These are phyloP conservation scores for Vitis riparia DNA, from an alignment of 164 flowering plant genomes.

Conservation along the genomic window DNA sequence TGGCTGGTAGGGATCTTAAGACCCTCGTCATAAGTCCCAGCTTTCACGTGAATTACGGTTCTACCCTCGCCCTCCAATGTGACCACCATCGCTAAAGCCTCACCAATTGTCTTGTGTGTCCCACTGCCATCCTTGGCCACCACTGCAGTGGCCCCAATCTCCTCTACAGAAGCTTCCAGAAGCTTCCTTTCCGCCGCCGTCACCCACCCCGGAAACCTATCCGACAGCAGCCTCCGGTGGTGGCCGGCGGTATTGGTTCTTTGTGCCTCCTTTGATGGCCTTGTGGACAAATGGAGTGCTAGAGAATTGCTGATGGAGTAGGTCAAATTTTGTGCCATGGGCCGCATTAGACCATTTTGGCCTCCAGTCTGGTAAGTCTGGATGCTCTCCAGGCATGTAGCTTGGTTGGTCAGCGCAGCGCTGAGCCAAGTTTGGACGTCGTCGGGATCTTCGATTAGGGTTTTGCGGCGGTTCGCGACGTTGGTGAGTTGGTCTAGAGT, in stretches of 20 bases:
- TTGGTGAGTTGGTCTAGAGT: conserved; percentile 2
- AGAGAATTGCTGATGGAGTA: conserved; percentile 8
- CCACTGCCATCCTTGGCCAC: conserved; percentile 24
- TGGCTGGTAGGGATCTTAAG: conserved; percentile 12
- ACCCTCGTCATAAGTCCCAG: conserved; percentile 16
- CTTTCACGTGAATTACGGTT: conserved; percentile 14
- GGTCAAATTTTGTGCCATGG: conserved; percentile 3
- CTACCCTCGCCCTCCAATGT: conserved; percentile 1
- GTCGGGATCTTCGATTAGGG: not conserved
- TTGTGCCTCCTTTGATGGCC: not conserved
- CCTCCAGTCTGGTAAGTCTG: not conserved
- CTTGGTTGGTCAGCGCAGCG: conserved; percentile 18
- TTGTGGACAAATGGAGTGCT: not conserved
- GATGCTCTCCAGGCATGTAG: conserved; percentile 9
- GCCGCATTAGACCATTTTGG: not conserved
- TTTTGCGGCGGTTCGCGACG: not conserved
- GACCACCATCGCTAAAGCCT: conserved; percentile 12
- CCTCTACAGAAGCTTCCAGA: conserved; percentile 4
- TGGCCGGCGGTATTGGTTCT: not conserved
- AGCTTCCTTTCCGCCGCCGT: conserved; percentile 12
- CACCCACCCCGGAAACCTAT: conserved; percentile 19
- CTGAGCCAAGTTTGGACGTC: conserved; percentile 19
- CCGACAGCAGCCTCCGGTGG: conserved; percentile 4
- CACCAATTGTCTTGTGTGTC: conserved; percentile 8
- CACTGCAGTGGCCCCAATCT: conserved; percentile 7